These are phyloP conservation scores for Solanum sejunctum DNA, from an alignment of 257 asterid genomes.

Conservation along the genomic window DNA sequence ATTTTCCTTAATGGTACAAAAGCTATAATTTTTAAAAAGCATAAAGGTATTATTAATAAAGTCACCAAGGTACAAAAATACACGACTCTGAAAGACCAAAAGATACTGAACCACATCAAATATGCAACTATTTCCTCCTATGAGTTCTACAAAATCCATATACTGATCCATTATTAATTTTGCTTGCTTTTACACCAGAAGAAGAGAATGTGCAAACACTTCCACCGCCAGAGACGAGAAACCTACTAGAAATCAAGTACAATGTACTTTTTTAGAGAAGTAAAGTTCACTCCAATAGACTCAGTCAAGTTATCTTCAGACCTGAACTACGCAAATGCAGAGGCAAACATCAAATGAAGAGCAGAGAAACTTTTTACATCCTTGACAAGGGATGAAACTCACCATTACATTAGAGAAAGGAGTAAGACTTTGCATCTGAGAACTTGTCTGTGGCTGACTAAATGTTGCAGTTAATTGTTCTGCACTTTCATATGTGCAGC, in stretches of 20 bases:
- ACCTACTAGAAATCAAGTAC: not conserved
- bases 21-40: not conserved
- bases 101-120: not conserved
- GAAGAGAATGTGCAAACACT: not conserved
- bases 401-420: conserved; percentile 57
- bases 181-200: not conserved
- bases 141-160: not conserved
- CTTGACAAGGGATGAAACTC: not conserved
- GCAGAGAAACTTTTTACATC: not conserved
- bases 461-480: conserved; percentile 38
- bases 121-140: not conserved
- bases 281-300: not conserved
- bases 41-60: not conserved
- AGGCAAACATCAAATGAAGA: not conserved
- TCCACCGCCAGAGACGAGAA: not conserved
- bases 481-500: conserved; percentile 43
- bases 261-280: not conserved
- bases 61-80: not conserved
- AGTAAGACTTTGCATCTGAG: conserved; percentile 51
- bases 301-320: not conserved
- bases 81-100: not conserved
- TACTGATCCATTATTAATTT: not conserved
- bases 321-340: not conserved
- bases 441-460: conserved; percentile 33
- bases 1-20: not conserved